Evolutionary conservation across 352 stramenopile genomes (phyloP).

Genomic region (Thraustotheca clavata): DNA sequence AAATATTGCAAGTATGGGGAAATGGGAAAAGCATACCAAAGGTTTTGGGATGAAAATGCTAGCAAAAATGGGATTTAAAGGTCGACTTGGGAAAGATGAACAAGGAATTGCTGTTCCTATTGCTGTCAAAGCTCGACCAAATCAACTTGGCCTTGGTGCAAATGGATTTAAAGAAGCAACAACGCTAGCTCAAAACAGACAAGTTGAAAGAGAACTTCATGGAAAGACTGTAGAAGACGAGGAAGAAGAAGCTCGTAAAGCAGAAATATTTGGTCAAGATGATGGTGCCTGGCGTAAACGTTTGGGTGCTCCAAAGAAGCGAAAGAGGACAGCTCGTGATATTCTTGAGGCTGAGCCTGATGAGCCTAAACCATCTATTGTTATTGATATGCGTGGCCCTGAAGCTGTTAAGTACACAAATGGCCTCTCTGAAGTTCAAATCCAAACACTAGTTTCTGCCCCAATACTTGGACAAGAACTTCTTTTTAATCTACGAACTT

Average conservation of each 20-base stretch:
- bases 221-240: conserved; percentile 49
- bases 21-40: conserved; percentile 95
- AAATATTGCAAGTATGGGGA: conserved; percentile 21
- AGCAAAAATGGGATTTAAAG: conserved; percentile 94
- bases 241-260: conserved; percentile 25
- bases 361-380: conserved; percentile 20
- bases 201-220: conserved; percentile 87
- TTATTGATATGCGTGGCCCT: conserved; percentile 86
- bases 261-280: conserved; percentile 38
- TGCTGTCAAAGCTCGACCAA: conserved; percentile 89
- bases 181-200: conserved; percentile 86
- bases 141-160: conserved; percentile 90
- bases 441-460: conserved; percentile 27
- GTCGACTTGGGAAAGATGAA: conserved; percentile 89
- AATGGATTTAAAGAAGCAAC: conserved; percentile 88
- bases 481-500: conserved; percentile 86
- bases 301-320: conserved; percentile 46
- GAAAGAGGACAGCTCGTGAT: conserved; percentile 28
- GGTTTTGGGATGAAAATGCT: conserved; percentile 94
- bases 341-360: conserved; percentile 15
- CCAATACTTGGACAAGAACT: conserved; percentile 86
- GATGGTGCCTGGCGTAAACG: conserved; percentile 78
- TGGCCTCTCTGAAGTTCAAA: conserved; percentile 31
- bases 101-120: conserved; percentile 89
- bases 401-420: conserved; percentile 62